Evolutionary conservation across 2,329 filamentous ascomycete genomes (phyloP).

Genomic region (Ophiostoma australiae): DNA sequence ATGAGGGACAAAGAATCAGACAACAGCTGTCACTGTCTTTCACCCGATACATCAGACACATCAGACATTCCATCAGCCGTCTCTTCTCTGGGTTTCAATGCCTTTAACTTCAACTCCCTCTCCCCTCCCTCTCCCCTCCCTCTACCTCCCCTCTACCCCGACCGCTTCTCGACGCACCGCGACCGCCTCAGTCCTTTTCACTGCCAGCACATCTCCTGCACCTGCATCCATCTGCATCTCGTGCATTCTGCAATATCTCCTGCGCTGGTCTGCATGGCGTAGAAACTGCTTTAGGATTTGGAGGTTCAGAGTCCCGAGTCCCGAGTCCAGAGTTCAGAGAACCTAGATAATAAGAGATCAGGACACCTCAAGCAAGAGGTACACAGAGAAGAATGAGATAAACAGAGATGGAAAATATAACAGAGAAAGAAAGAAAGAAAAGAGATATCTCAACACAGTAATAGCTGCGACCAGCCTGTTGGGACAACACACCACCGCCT

Average conservation of each 20-base stretch:
- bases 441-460: background rate
- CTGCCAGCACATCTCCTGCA: background rate
- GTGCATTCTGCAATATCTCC: background rate
- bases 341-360: background rate
- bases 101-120: background rate
- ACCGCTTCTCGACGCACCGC: background rate
- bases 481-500: constrained; percentile 22
- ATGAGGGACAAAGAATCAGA: background rate
- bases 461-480: constrained; percentile 18
- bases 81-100: background rate
- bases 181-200: constrained; percentile 6
- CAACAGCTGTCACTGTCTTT: background rate
- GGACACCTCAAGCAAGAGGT: background rate
- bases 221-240: background rate
- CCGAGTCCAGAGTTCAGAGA: too few species aligned
- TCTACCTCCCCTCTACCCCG: background rate
- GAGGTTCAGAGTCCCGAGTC: too few species aligned
- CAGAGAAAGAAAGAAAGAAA: background rate
- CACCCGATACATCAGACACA: too few species aligned
- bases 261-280: background rate
- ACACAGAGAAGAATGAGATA: background rate
- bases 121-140: background rate
- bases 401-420: background rate
- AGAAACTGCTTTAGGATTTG: background rate
- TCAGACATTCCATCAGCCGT: too few species aligned